Conservation (phyloP, 2,329 filamentous ascomycete species). For the Colletotrichum sansevieriae region DNA sequence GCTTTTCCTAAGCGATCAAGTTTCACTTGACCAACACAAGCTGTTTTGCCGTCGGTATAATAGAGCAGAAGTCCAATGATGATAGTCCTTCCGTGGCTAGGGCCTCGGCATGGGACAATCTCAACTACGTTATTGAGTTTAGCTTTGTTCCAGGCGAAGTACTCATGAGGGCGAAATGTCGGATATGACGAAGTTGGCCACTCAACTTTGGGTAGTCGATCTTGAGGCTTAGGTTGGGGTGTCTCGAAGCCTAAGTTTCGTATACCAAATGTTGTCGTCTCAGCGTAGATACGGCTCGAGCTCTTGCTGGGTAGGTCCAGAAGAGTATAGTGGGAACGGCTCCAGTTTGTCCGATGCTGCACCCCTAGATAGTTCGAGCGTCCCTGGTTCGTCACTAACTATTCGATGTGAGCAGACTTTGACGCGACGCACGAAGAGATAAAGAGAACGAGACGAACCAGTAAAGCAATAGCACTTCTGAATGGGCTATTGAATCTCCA, state of each 20-base stretch:
- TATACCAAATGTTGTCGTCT: background rate
- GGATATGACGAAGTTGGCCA: conserved; percentile 13
- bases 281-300: conserved; percentile 4
- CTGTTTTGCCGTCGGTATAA: background rate
- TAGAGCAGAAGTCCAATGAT: background rate
- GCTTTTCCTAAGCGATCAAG: conserved; percentile 1
- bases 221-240: background rate
- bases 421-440: too few relatives aligned
- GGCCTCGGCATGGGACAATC: conserved; percentile 2
- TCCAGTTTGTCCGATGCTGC: background rate
- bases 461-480: background rate
- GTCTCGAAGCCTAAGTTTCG: conserved; percentile 10
- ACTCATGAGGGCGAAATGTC: background rate
- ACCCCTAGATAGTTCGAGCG: conserved; percentile 8
- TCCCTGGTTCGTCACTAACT: conserved; percentile 10
- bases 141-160: conserved; percentile 10
- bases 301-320: background rate
- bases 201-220: background rate
- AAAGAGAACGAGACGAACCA: background rate
- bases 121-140: conserved; percentile 1
- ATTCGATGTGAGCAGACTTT: background rate
- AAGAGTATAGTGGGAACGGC: conserved; percentile 6
- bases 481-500: conserved; percentile 4
- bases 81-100: background rate
- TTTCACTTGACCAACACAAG: conserved; percentile 5